phyloP scores from a whole-genome alignment of 495 filamentous ascomycete genomes.

The Xylaria intraflava region DNA sequence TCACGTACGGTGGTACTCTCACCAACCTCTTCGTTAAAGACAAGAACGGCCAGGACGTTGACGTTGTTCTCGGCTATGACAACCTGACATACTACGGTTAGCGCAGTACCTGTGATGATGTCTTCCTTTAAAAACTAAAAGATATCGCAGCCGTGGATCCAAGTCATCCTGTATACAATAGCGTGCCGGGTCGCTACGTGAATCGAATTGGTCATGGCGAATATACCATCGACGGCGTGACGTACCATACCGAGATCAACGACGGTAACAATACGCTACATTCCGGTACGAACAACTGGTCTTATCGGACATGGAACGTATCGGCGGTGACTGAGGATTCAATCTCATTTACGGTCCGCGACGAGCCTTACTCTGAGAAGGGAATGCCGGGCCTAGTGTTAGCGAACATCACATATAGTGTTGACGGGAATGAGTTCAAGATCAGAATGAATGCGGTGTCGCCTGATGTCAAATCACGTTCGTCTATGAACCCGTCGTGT shows the following conservation, averaged over 20 bases:
- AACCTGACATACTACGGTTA: slow-evolving; percentile 44
- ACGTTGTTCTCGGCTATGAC: slow-evolving; percentile 50
- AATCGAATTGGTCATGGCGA: slow-evolving; percentile 50
- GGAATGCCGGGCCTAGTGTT: slow-evolving; percentile 71
- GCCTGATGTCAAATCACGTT: slow-evolving; percentile 45
- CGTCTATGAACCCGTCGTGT: slow-evolving; percentile 7
- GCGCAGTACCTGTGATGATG: slow-evolving; percentile 3
- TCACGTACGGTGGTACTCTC: slow-evolving; percentile 49
- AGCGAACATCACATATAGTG: slow-evolving; percentile 65
- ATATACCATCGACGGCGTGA: slow-evolving; percentile 47
- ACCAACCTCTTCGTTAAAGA: slow-evolving; percentile 54
- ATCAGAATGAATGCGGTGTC: slow-evolving; percentile 49
- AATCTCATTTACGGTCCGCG: slow-evolving; percentile 73
- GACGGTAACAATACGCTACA: slow-evolving; percentile 55
- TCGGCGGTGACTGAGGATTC: slow-evolving; percentile 53
- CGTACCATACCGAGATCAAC: slow-evolving; percentile 45
- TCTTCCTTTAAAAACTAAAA: slow-evolving; percentile 8
- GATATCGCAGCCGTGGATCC: slow-evolving; percentile 37
- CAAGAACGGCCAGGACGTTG: slow-evolving; percentile 47
- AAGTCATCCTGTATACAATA: slow-evolving; percentile 46
- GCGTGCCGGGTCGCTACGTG: slow-evolving; percentile 48
- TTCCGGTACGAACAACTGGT: slow-evolving; percentile 56
- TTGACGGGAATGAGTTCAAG: slow-evolving; percentile 42
- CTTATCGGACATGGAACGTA: slow-evolving; percentile 47
- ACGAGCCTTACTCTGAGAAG: slow-evolving; percentile 55